Conservation (phyloP, 2,329 filamentous ascomycete genomes). For the Pseudofabraea citricarpa region DNA sequence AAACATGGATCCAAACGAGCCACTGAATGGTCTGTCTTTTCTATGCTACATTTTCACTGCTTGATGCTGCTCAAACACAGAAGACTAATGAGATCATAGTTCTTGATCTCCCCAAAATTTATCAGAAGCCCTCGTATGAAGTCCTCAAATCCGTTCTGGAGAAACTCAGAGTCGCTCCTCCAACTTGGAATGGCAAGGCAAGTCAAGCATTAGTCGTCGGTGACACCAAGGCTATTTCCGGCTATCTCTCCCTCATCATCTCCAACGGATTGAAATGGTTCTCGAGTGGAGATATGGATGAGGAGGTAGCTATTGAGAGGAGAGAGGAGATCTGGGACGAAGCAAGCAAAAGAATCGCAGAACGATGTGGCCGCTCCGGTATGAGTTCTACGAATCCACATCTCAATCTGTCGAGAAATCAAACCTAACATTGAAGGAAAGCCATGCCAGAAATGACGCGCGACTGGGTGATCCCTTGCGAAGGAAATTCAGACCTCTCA, state of each 20-base stretch:
- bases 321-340: constrained; percentile 71
- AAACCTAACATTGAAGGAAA: too few relatives aligned
- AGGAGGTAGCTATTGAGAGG: constrained; percentile 47
- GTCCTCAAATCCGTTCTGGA: constrained; percentile 62
- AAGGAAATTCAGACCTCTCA: constrained; percentile 42
- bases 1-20: too few relatives aligned
- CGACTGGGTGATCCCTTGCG: constrained; percentile 50
- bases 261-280: constrained; percentile 66
- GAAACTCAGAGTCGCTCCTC: constrained; percentile 61
- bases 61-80: too few relatives aligned
- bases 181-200: constrained; percentile 55
- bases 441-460: constrained; percentile 61
- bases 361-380: constrained; percentile 76
- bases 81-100: constrained; percentile 36
- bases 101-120: constrained; percentile 76
- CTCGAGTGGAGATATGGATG: constrained; percentile 20
- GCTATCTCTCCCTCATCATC: constrained; percentile 67
- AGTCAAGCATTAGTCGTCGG: constrained; percentile 30
- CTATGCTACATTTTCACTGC: too few relatives aligned
- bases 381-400: constrained; percentile 26
- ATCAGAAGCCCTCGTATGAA: constrained; percentile 65
- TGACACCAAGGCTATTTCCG: constrained; percentile 48
- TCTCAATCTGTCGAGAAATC: too few relatives aligned
- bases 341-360: constrained; percentile 74
- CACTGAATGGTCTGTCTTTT: not conserved